A percentile compares a stretch with the other conserved stretches of the same genome.
phyloP scores from a whole-genome alignment of 2,329 filamentous ascomycete genomes.

The Aspergillus fumigatus region DNA sequence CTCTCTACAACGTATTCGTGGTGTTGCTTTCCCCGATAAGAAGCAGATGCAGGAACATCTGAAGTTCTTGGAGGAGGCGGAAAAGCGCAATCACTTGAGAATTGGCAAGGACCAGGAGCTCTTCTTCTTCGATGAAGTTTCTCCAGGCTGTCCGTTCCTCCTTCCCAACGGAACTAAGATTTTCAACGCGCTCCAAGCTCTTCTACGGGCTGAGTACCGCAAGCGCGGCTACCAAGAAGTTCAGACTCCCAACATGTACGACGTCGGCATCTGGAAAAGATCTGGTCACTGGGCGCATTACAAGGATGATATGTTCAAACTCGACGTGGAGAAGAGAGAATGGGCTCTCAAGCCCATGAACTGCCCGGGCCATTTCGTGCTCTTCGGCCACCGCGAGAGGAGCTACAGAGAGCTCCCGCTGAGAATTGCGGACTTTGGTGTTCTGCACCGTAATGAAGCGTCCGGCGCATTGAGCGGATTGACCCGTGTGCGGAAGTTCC shows the following conservation, averaged over 20 bases:
- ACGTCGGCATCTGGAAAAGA: slow-evolving; percentile 85
- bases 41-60: slow-evolving; percentile 89
- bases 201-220: slow-evolving; percentile 84
- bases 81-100: slow-evolving; percentile 90
- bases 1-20: slow-evolving; percentile 92
- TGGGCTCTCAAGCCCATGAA: slow-evolving; percentile 97
- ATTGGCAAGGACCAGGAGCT: slow-evolving; percentile 95
- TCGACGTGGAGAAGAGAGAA: slow-evolving; percentile 73
- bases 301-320: slow-evolving; percentile 93
- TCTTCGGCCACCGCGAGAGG: slow-evolving; percentile 77
- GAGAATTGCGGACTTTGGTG: slow-evolving; percentile 91
- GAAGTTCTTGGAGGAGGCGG: slow-evolving; percentile 95
- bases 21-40: slow-evolving; percentile 96
- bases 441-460: slow-evolving; percentile 90
- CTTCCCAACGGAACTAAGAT: slow-evolving; percentile 89
- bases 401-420: slow-evolving; percentile 88
- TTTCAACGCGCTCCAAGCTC: slow-evolving; percentile 80
- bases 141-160: slow-evolving; percentile 91
- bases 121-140: slow-evolving; percentile 92
- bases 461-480: slow-evolving; percentile 87
- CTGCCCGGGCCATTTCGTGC: slow-evolving; percentile 88
- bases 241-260: slow-evolving; percentile 94
- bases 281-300: slow-evolving; percentile 94
- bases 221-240: slow-evolving; percentile 93
- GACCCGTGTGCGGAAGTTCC: slow-evolving; percentile 87